Base-by-base conservation (phyloP, 352 stramenopile genomes). In the Phytophthora palmivora region DNA sequence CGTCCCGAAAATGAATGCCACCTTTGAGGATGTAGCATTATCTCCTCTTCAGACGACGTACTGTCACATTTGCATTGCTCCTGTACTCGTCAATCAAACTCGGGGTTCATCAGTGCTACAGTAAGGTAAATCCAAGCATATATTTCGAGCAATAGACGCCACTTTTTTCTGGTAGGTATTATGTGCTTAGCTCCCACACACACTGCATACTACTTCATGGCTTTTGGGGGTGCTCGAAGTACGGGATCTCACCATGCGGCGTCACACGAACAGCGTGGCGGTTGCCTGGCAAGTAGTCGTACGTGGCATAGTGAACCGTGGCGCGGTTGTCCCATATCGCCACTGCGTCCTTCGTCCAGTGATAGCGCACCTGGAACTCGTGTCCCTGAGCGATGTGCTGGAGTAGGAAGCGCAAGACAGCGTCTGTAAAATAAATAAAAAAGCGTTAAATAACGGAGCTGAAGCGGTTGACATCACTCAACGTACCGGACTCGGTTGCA, bases 401-500 rank as follows among this genome's bases (percentile, higher is more conserved):
- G 6, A 58, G 21, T 38, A 65, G 18, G 39, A 65, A 65, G n/a
- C 57, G 57, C 39, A 59, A 46, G 19, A 65, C 30, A 9, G 57
- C 46, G 32, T 65, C 57, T 65, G 22, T 6, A 28, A n/a, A 59
- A 16, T 0, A 14, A 19, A 11, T 46, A 28, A 3, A 3, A 6
- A 6, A 3, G 6, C 6, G 6, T 28, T 28, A 37, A 15, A 61
- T 21, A 46, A 1, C n/a, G 24, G 24, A 6, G 24, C 24, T 6
- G 6, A 3, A 28, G 24, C 24, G 24, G 24, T 6, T 28, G 24
- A 6, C 3, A 3, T 6, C 24, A 28, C 6, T 6, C 24, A 30
- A 36, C 56, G 11, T 65, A 73, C 74, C 74, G 8, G 74, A 82
- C 48, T 84, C 75, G 38, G 56, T 30, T 1, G 47, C 34, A 2